Conservation (phyloP, 306 rosid species). For the Myrica gale region DNA sequence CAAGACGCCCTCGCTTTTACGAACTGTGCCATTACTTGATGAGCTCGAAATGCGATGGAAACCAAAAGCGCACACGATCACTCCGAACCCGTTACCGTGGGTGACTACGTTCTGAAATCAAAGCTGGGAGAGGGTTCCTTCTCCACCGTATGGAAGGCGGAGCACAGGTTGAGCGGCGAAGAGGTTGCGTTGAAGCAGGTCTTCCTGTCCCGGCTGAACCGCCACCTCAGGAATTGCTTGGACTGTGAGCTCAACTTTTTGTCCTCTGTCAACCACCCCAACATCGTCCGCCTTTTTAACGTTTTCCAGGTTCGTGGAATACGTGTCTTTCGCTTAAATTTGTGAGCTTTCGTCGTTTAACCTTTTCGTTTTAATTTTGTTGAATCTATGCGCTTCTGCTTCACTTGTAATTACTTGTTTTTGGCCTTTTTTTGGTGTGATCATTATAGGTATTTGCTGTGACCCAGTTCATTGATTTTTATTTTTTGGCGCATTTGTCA, state of each 20-base stretch:
- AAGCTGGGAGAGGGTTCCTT: slow-evolving; percentile 47
- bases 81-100: slow-evolving; percentile 5
- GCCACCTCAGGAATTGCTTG: slow-evolving; percentile 36
- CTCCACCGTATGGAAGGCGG: slow-evolving; percentile 51
- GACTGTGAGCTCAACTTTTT: slow-evolving; percentile 55
- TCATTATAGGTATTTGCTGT: not conserved
- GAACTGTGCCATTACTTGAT: not conserved
- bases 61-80: not conserved
- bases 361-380: not conserved
- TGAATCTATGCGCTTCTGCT: not conserved
- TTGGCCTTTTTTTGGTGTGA: not conserved
- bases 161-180: slow-evolving; percentile 30
- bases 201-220: slow-evolving; percentile 41
- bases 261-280: slow-evolving; percentile 58
- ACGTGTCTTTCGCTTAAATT: not conserved
- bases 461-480: not conserved
- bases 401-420: not conserved
- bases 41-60: slow-evolving; percentile 21
- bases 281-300: slow-evolving; percentile 48
- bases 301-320: slow-evolving; percentile 41
- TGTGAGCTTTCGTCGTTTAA: not conserved
- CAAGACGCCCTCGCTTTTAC: not conserved
- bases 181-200: slow-evolving; percentile 58
- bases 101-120: slow-evolving; percentile 36
- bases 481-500: not conserved